phyloP scores from a whole-genome alignment of 306 rosid genomes.

The Begonia masoniana region DNA sequence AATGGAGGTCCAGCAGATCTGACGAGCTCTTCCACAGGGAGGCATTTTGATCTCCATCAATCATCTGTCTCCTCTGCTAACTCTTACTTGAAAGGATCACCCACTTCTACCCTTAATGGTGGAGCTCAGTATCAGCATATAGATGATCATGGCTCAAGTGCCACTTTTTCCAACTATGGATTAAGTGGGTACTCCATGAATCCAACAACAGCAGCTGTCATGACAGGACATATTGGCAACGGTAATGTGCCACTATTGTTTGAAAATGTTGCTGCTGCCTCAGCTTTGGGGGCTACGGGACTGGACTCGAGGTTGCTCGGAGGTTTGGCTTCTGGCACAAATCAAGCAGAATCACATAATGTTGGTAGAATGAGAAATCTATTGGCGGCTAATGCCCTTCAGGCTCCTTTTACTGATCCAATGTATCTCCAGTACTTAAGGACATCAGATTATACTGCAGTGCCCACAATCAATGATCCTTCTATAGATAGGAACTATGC shows the following conservation, averaged over 20 bases:
- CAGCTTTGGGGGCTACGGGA: conserved; percentile 60
- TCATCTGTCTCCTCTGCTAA: conserved; percentile 28
- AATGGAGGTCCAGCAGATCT: conserved; percentile 33
- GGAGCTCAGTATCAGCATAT: conserved; percentile 66
- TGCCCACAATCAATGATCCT: conserved; percentile 57
- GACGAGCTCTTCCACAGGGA: conserved; percentile 29
- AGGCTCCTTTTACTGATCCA: conserved; percentile 77
- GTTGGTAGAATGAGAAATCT: conserved; percentile 65
- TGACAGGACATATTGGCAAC: conserved; percentile 73
- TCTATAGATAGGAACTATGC: conserved; percentile 49
- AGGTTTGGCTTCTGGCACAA: conserved; percentile 41
- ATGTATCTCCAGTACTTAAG: conserved; percentile 66
- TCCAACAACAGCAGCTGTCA: conserved; percentile 63
- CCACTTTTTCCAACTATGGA: conserved; percentile 54
- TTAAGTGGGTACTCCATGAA: conserved; percentile 54
- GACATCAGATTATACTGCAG: conserved; percentile 63
- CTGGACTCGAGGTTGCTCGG: conserved; percentile 67
- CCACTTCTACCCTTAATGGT: conserved; percentile 40
- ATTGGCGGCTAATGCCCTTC: conserved; percentile 52
- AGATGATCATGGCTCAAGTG: conserved; percentile 33
- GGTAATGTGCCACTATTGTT: conserved; percentile 59
- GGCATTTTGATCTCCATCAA: conserved; percentile 50
- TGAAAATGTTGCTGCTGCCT: conserved; percentile 69
- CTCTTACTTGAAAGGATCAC: conserved; percentile 51
- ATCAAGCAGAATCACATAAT: conserved; percentile 45